These are phyloP conservation scores for Tuber magnatum DNA, from an alignment of 495 filamentous ascomycete species.

Conservation along the genomic window DNA sequence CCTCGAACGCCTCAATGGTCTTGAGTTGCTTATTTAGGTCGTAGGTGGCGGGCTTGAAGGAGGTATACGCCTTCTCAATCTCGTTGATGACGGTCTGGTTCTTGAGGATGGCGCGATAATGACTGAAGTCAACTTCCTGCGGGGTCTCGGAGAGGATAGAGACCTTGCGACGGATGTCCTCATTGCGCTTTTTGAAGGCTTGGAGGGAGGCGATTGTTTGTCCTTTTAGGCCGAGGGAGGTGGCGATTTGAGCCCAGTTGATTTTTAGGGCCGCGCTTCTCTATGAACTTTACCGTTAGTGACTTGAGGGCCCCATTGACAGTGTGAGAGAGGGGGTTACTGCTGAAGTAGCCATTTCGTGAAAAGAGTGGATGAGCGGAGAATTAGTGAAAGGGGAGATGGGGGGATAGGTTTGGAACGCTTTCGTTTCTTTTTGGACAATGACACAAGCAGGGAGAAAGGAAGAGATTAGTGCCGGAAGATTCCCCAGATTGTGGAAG, in stretches of 20 bases:
- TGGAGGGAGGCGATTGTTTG: slow-evolving; percentile 82
- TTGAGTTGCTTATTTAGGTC: slow-evolving; percentile 87
- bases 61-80: slow-evolving; percentile 86
- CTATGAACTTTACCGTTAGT: slow-evolving; percentile 48
- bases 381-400: slow-evolving; percentile 1
- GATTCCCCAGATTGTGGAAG: background rate
- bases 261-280: slow-evolving; percentile 97
- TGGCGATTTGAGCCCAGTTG: slow-evolving; percentile 90
- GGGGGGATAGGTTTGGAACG: background rate
- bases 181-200: slow-evolving; percentile 99
- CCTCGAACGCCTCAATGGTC: slow-evolving; percentile 96
- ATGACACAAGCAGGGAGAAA: slow-evolving; percentile 19
- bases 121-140: slow-evolving; percentile 78
- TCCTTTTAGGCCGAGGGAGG: slow-evolving; percentile 89
- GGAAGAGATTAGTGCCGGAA: background rate
- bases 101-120: slow-evolving; percentile 87
- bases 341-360: slow-evolving; percentile 31
- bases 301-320: slow-evolving; percentile 1
- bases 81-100: slow-evolving; percentile 91
- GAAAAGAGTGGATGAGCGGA: slow-evolving; percentile 14
- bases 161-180: slow-evolving; percentile 92
- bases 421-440: slow-evolving; percentile 3
- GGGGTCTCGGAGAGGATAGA: slow-evolving; percentile 67
- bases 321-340: slow-evolving; percentile 16
- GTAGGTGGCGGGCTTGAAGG: slow-evolving; percentile 84